phyloP scores from a whole-genome alignment of 805 yeast genomes.

The Saturnispora bothae region DNA sequence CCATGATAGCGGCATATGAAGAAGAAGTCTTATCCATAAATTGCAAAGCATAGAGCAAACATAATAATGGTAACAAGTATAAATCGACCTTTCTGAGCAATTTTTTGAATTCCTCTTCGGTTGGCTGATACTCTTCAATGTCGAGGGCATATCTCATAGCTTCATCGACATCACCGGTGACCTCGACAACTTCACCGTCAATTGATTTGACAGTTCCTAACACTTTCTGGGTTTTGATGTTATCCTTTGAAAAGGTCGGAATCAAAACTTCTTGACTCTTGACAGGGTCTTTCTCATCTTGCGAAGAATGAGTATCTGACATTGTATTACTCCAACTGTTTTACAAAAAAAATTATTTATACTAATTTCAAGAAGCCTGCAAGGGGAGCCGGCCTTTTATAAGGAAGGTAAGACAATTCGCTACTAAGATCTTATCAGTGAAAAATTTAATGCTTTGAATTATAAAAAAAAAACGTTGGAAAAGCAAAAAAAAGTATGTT shows the following conservation, averaged over 20 bases:
- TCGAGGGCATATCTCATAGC: conserved; percentile 1
- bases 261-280: not conserved
- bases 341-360: too few relatives aligned
- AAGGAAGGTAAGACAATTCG: too few relatives aligned
- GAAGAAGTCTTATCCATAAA: conserved; percentile 33
- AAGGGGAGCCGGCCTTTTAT: too few relatives aligned
- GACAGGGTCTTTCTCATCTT: not conserved
- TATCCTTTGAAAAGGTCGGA: conserved; percentile 10
- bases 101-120: conserved; percentile 8
- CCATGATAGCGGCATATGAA: conserved; percentile 37
- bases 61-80: conserved; percentile 26
- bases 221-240: conserved; percentile 7
- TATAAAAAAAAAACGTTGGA: not conserved
- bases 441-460: too few relatives aligned
- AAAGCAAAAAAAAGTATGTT: not conserved
- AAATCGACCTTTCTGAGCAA: conserved; percentile 26
- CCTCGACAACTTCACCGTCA: not conserved
- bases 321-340: too few relatives aligned
- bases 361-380: too few relatives aligned
- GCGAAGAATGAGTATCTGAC: not conserved
- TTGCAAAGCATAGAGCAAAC: conserved; percentile 21
- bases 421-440: too few relatives aligned
- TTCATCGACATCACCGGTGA: conserved; percentile 7
- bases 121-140: not conserved
- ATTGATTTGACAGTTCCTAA: conserved; percentile 5